Evolutionary conservation across 2,329 filamentous ascomycete genomes (phyloP).

Genomic region (Bipolaris victoriae): DNA sequence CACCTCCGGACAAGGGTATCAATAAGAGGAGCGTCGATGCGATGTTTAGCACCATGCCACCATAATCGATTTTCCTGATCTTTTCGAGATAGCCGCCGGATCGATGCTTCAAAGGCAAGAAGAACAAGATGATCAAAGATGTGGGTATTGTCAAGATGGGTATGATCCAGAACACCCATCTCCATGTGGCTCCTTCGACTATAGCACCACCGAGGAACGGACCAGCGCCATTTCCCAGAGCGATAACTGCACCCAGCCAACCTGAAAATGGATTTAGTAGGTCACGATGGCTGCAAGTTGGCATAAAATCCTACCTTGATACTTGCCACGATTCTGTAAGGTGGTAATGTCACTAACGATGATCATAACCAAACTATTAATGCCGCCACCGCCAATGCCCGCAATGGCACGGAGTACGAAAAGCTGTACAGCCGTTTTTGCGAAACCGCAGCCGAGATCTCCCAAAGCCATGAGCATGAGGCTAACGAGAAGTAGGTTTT

Average conservation of each 20-base stretch:
- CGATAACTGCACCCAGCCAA: conserved; percentile 27
- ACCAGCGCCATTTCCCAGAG: conserved; percentile 27
- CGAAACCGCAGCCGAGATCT: conserved; percentile 65
- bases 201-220: conserved; percentile 31
- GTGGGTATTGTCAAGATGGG: conserved; percentile 22
- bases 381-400: conserved; percentile 66
- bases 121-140: conserved; percentile 20
- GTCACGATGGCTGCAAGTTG: too few species aligned
- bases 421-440: conserved; percentile 61
- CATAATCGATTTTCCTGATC: conserved; percentile 64
- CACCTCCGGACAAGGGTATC: conserved; percentile 68
- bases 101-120: conserved; percentile 52
- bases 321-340: conserved; percentile 44
- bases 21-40: conserved; percentile 66
- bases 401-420: conserved; percentile 66
- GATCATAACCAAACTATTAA: conserved; percentile 52
- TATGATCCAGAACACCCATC: conserved; percentile 26
- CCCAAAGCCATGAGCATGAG: conserved; percentile 61
- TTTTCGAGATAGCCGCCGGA: conserved; percentile 55
- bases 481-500: conserved; percentile 57
- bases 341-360: conserved; percentile 47
- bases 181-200: conserved; percentile 25
- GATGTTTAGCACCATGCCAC: conserved; percentile 61
- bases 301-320: conserved; percentile 34
- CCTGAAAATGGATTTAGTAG: conserved; percentile 3